Evolutionary conservation across 495 filamentous ascomycete genomes (phyloP).

Genomic region (Neurospora africana): DNA sequence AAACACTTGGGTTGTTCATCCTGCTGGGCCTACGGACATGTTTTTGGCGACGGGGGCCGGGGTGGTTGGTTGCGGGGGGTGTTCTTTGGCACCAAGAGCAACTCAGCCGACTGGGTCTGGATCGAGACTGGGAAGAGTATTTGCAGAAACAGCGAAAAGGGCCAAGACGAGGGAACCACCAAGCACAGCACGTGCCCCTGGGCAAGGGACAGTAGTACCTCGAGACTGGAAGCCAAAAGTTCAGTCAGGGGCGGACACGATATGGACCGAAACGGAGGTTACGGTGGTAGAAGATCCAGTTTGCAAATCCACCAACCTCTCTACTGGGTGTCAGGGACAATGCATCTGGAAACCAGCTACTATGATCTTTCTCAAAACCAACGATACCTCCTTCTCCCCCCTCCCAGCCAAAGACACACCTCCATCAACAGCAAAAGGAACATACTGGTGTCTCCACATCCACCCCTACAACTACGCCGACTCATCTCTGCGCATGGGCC

Average conservation of each 20-base stretch:
- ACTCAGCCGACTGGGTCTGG: not conserved
- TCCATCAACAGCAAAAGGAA: not conserved
- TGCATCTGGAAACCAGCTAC: not conserved
- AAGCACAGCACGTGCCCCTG: too few species aligned
- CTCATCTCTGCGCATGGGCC: not conserved
- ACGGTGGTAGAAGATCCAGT: not conserved
- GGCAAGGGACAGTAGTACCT: too few species aligned
- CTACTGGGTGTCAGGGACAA: not conserved
- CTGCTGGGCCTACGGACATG: not conserved
- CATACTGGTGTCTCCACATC: not conserved
- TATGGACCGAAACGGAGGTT: too few species aligned
- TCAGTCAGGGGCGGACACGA: too few species aligned
- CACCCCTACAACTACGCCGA: not conserved
- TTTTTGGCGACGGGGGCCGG: not conserved
- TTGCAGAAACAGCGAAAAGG: too few species aligned
- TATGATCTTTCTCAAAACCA: too few species aligned
- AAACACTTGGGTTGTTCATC: not conserved
- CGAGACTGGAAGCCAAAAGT: too few species aligned
- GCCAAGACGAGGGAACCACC: too few species aligned
- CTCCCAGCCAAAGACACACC: too few species aligned
- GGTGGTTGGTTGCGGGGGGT: not conserved
- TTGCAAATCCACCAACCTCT: not conserved
- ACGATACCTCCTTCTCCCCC: not conserved
- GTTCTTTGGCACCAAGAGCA: too few species aligned
- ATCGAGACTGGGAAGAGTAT: not conserved